phyloP scores from a whole-genome alignment of 352 stramenopile genomes.

The Halophytophthora batemanensis region DNA sequence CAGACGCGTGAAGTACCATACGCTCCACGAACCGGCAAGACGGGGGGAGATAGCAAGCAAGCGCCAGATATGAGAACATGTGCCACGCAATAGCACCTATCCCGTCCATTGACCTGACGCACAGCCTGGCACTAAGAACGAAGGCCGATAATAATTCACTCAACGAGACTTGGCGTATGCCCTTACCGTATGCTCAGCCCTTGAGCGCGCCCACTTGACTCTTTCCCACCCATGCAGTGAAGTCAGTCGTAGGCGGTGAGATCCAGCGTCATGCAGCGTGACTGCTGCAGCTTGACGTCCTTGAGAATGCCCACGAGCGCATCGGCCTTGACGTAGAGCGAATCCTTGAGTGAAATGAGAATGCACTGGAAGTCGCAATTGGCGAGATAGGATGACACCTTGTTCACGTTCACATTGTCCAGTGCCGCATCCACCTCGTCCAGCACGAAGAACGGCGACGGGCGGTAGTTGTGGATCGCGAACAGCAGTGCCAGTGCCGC shows the following conservation, averaged over 20 bases:
- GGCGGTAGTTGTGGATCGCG: conserved; percentile 97
- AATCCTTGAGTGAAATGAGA: conserved; percentile 98
- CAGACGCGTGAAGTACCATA: not conserved
- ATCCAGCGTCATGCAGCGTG: conserved; percentile 75
- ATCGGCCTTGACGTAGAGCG: conserved; percentile 95
- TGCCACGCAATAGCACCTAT: too few relatives aligned
- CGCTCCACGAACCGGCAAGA: not conserved
- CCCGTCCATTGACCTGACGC: too few relatives aligned
- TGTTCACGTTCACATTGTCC: conserved; percentile 99
- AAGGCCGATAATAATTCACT: too few relatives aligned
- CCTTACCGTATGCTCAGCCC: too few relatives aligned
- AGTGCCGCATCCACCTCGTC: conserved; percentile 99
- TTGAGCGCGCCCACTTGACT: too few relatives aligned
- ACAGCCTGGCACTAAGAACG: too few relatives aligned
- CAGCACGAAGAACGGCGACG: conserved; percentile 98
- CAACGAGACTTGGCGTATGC: too few relatives aligned
- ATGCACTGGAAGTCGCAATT: conserved; percentile 97
- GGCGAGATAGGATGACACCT: conserved; percentile 97
- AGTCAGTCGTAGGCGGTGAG: conserved; percentile 64
- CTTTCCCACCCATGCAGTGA: not conserved
- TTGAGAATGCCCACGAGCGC: conserved; percentile 92
- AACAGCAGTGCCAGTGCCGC: conserved; percentile 98
- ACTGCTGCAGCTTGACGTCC: conserved; percentile 71
- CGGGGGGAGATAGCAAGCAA: not conserved
- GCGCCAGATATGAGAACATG: too few relatives aligned